Evolutionary conservation across 2,329 filamentous ascomycete genomes (phyloP).

Genomic region (Coniella vitis): DNA sequence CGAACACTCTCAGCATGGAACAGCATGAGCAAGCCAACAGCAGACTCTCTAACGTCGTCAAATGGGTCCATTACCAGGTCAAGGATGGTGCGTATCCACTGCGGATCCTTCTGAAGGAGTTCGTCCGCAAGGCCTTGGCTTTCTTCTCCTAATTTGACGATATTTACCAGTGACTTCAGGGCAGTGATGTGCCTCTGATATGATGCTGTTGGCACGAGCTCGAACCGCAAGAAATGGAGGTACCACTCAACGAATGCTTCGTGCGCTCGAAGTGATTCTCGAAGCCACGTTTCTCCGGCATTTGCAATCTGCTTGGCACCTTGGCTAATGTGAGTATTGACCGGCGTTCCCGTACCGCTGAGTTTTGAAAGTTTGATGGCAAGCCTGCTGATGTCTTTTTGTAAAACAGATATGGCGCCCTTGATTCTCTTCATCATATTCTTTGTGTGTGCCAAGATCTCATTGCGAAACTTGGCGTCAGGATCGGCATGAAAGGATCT

Average conservation of each 20-base stretch:
- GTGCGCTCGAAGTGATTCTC: constrained; percentile 41
- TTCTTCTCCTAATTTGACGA: constrained; percentile 66
- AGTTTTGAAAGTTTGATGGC: constrained; percentile 15
- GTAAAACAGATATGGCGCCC: constrained; percentile 54
- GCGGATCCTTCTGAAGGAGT: constrained; percentile 32
- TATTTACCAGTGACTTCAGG: constrained; percentile 60
- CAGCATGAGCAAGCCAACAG: constrained; percentile 45
- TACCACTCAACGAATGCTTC: constrained; percentile 69
- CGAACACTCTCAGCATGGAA: constrained; percentile 33
- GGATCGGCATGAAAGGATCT: constrained; percentile 72
- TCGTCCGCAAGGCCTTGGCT: constrained; percentile 12
- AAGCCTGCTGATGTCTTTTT: constrained; percentile 34
- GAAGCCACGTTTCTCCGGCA: constrained; percentile 19
- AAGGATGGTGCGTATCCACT: constrained; percentile 58
- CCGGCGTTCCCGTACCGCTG: neutral
- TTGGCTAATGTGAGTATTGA: constrained; percentile 8
- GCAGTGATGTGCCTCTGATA: constrained; percentile 86
- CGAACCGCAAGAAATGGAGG: constrained; percentile 60
- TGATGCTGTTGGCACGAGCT: constrained; percentile 73
- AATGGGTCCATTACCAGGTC: constrained; percentile 86
- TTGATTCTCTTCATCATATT: constrained; percentile 71
- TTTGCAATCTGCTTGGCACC: constrained; percentile 10
- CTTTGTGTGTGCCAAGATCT: constrained; percentile 67
- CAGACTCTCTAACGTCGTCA: constrained; percentile 72
- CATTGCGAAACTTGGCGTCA: constrained; percentile 79